Base-by-base conservation (phyloP, 2,329 filamentous ascomycete species). In the Thielaviopsis cerberus region DNA sequence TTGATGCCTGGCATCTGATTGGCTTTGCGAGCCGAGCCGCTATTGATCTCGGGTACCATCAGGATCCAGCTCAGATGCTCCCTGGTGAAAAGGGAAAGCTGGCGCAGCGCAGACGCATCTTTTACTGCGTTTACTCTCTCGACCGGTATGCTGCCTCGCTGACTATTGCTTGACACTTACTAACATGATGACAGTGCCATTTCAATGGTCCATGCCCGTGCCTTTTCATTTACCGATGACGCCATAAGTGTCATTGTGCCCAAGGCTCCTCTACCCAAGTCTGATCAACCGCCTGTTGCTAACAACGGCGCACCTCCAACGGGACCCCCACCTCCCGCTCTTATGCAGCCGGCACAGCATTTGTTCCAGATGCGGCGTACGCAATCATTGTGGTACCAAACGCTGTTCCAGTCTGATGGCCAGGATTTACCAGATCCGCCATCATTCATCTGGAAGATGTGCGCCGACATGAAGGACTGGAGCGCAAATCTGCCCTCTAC, bases 141-240 rank as follows among this genome's bases (percentile, higher is more conserved):
- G 92, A 98, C 67, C 80, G 88, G 87, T 89, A 68, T 53, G 76
- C 66, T 23, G 1, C 54, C 1, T 25, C 17, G 23, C 20, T 22
- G 5, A 22, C 26, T 30, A 17, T 0, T 20, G 7, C 7, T 8
- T 15, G 57, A 53, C 26, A 4, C 48, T 20, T 58, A 56, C 65
- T 69, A 57, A 68, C 61, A 57, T 60, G 62, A 52, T 1, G 57
- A 52, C 62, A 89, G 88, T 66, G 83, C 87, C 11, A 90, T 94
- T 52, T 94, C 89, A 64, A 86, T 95, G 74, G 86, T 91, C 4
- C 82, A 94, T 63, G 86, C 86, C 11, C 78, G 88, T 34, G 84
- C 89, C 0, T 96, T 96, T 68, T 95, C 91, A 0, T 96, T 97
- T 66, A 91, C 88, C 0, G 91, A 97, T 66, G 88, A 91, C 58